Conservation (phyloP, 208 protist species). For the Phytomonas serpens region DNA sequence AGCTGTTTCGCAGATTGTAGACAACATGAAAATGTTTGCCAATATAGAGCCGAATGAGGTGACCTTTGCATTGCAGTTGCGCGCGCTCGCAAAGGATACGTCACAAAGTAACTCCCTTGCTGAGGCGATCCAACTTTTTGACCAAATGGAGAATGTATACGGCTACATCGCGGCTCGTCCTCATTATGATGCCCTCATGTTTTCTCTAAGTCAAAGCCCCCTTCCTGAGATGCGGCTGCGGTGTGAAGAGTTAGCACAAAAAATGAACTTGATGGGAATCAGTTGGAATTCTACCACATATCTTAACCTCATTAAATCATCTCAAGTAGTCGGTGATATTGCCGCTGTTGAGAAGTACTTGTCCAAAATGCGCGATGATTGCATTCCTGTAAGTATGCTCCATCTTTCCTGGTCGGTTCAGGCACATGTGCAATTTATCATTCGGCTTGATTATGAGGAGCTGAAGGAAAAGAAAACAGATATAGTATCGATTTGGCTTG, state of each 20-base stretch:
- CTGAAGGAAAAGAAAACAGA: slow-evolving; percentile 49
- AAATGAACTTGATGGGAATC: slow-evolving; percentile 89
- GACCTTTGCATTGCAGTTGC: slow-evolving; percentile 75
- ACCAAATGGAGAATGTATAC: slow-evolving; percentile 89
- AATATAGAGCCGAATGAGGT: slow-evolving; percentile 90
- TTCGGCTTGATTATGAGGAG: slow-evolving; percentile 60
- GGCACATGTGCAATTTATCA: slow-evolving; percentile 64
- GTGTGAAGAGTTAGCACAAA: slow-evolving; percentile 78
- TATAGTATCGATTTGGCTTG: slow-evolving; percentile 41
- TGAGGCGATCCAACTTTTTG: slow-evolving; percentile 82
- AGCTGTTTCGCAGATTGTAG: slow-evolving; percentile 73
- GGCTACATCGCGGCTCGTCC: slow-evolving; percentile 79
- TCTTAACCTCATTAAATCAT: slow-evolving; percentile 72
- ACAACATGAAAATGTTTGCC: slow-evolving; percentile 91
- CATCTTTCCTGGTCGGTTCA: slow-evolving; percentile 80
- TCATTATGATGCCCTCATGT: slow-evolving; percentile 85
- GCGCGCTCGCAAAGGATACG: slow-evolving; percentile 61
- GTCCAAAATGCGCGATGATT: slow-evolving; percentile 74
- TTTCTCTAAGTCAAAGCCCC: slow-evolving; percentile 63
- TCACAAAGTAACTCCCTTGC: slow-evolving; percentile 68
- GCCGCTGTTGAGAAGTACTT: slow-evolving; percentile 64
- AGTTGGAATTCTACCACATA: slow-evolving; percentile 79
- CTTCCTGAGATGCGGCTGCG: slow-evolving; percentile 77
- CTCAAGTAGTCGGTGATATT: slow-evolving; percentile 79
- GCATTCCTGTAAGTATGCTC: slow-evolving; percentile 42